Conservation (phyloP, 2,329 filamentous ascomycete genomes). For the Monascus ruber region DNA sequence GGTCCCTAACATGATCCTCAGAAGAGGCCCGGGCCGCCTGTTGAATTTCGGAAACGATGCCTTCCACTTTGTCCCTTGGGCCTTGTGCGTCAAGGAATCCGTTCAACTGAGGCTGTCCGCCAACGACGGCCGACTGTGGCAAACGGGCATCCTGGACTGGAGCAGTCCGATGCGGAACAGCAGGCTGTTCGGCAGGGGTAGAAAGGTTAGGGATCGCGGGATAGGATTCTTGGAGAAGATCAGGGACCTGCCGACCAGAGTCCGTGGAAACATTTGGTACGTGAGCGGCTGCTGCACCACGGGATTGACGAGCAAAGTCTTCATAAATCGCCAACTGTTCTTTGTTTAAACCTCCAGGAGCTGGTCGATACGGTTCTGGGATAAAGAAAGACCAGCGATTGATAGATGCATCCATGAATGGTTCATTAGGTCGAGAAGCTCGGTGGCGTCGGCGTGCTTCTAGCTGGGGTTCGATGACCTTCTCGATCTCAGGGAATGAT, state of each 20-base stretch:
- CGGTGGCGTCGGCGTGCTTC: constrained; percentile 67
- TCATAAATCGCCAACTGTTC: constrained; percentile 96
- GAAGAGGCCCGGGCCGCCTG: constrained; percentile 44
- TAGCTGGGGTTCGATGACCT: constrained; percentile 73
- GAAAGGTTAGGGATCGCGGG: constrained; percentile 49
- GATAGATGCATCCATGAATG: constrained; percentile 70
- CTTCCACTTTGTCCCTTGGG: constrained; percentile 42
- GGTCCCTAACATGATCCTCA: constrained; percentile 48
- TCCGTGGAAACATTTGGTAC: constrained; percentile 47
- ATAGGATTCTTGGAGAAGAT: constrained; percentile 52
- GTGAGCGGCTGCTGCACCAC: constrained; percentile 46
- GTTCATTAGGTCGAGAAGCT: constrained; percentile 63
- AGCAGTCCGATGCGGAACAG: constrained; percentile 46
- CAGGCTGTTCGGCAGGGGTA: constrained; percentile 51
- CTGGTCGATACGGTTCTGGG: constrained; percentile 82
- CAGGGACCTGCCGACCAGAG: constrained; percentile 48
- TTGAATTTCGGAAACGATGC: constrained; percentile 46
- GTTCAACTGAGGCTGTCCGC: constrained; percentile 42
- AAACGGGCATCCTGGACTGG: constrained; percentile 37
- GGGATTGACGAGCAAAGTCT: constrained; percentile 80
- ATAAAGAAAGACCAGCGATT: constrained; percentile 91
- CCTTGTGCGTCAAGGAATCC: constrained; percentile 48
- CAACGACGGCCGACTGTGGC: constrained; percentile 26
- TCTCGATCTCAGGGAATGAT: constrained; percentile 86
- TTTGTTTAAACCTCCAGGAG: constrained; percentile 69